Evolutionary conservation across 129 eudicot genomes (phyloP).

Genomic region (Pseudognaphalium luteoalbum): DNA sequence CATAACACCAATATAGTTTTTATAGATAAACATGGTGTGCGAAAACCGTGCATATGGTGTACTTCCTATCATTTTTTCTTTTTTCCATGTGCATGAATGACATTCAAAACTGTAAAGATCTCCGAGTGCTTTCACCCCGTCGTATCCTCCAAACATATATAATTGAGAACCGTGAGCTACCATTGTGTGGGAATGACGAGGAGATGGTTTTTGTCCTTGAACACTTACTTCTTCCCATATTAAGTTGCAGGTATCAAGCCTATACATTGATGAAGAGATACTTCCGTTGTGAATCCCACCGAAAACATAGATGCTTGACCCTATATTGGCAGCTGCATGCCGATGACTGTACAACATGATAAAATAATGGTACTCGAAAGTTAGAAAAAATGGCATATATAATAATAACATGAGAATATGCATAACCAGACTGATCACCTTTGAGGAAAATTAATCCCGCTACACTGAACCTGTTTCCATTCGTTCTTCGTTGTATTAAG

Average conservation of each 20-base stretch:
- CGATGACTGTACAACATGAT: conserved; percentile 67
- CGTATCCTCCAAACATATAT: conserved; percentile 80
- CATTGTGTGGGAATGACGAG: conserved; percentile 96
- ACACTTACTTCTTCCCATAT: conserved; percentile 60
- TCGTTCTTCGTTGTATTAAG: conserved; percentile 44
- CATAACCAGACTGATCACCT: conserved; percentile 47
- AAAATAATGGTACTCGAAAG: conserved; percentile 2
- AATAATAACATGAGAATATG: background rate
- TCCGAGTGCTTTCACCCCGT: conserved; percentile 76
- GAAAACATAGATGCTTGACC: conserved; percentile 64
- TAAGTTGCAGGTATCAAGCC: conserved; percentile 56
- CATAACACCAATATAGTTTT: conserved; percentile 63
- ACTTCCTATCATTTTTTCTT: conserved; percentile 55
- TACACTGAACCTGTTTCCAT: conserved; percentile 64
- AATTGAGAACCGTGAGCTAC: conserved; percentile 51
- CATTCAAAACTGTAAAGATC: conserved; percentile 75
- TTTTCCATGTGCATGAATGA: conserved; percentile 60
- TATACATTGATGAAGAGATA: conserved; percentile 56
- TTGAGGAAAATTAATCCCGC: conserved; percentile 63
- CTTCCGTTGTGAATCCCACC: conserved; percentile 70
- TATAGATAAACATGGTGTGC: conserved; percentile 84
- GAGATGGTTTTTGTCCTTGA: conserved; percentile 65
- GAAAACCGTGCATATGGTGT: conserved; percentile 83
- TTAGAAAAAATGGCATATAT: background rate
- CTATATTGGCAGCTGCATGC: conserved; percentile 83